A percentile compares a stretch with the other conserved stretches of the same genome.
These are phyloP conservation scores for Fusarium sp. DNA, from an alignment of 2,329 filamentous ascomycete species.

Conservation along the genomic window DNA sequence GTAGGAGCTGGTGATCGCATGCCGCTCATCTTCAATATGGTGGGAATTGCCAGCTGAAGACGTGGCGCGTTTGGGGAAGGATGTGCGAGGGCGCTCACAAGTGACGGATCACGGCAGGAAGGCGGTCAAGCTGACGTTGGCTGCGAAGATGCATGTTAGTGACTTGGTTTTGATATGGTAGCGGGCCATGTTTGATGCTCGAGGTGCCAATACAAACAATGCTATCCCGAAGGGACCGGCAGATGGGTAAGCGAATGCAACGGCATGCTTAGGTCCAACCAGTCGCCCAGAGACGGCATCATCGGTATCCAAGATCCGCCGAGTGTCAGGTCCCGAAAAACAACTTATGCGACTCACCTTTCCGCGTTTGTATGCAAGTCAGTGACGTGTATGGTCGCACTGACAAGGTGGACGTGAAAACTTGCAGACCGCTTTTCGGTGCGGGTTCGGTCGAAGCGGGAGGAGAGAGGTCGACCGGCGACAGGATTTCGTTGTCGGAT, in stretches of 20 bases:
- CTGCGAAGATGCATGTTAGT: conserved; percentile 35
- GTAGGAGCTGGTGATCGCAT: conserved; percentile 57
- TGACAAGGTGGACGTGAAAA: conserved; percentile 6
- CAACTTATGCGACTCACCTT: conserved; percentile 35
- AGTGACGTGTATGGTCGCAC: conserved; percentile 38
- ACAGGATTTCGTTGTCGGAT: conserved; percentile 32
- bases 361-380: conserved; percentile 33
- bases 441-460: conserved; percentile 9
- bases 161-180: neutral
- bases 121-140: conserved; percentile 38
- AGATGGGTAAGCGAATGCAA: conserved; percentile 14
- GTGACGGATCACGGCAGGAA: conserved; percentile 38
- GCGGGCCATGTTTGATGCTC: conserved; percentile 3
- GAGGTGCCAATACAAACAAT: neutral
- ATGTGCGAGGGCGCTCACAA: conserved; percentile 35
- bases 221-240: conserved; percentile 5
- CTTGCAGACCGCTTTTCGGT: conserved; percentile 30
- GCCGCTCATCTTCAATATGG: conserved; percentile 45
- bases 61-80: conserved; percentile 36
- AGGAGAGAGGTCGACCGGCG: conserved; percentile 40
- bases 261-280: conserved; percentile 6
- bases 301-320: conserved; percentile 21
- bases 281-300: conserved; percentile 1
- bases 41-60: conserved; percentile 26
- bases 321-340: conserved; percentile 5